Evolutionary conservation across 768 basidiomycete genomes (phyloP).

Genomic region (Pulveroboletus sp.): DNA sequence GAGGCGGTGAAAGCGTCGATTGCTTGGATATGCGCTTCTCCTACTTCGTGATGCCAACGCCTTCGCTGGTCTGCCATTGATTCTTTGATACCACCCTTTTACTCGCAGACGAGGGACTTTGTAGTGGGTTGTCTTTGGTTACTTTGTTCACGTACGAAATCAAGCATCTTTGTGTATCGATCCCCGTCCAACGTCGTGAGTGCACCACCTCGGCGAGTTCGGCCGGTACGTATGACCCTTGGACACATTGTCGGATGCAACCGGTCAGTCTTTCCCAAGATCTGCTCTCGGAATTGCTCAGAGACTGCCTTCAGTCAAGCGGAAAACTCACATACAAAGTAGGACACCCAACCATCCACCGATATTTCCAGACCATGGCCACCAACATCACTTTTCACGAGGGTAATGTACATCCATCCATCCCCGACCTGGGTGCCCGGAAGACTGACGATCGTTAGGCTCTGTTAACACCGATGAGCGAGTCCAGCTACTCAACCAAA

Average conservation of each 20-base stretch:
- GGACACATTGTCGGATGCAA: neutral
- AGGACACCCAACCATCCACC: too few relatives aligned
- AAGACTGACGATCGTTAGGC: slow-evolving; percentile 40
- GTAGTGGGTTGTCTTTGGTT: slow-evolving; percentile 12
- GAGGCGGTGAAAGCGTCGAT: slow-evolving; percentile 59
- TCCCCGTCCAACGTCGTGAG: neutral
- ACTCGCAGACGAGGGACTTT: slow-evolving; percentile 18
- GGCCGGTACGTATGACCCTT: slow-evolving; percentile 4
- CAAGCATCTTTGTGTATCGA: neutral
- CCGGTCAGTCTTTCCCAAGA: slow-evolving; percentile 11
- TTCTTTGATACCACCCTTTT: slow-evolving; percentile 16
- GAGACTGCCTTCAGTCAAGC: neutral
- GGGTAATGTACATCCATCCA: slow-evolving; percentile 34
- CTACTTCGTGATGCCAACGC: slow-evolving; percentile 12
- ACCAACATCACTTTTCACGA: slow-evolving; percentile 66
- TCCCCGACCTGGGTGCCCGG: neutral
- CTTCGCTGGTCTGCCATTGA: neutral
- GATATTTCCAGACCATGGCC: slow-evolving; percentile 23
- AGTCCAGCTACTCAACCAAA: slow-evolving; percentile 61
- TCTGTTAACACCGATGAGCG: slow-evolving; percentile 71
- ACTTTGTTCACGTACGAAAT: neutral
- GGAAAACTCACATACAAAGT: too few relatives aligned
- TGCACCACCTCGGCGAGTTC: slow-evolving; percentile 16
- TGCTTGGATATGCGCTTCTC: slow-evolving; percentile 47
- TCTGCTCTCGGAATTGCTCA: neutral